Evolutionary conservation across 257 asterid genomes (phyloP), one percentile per base, ranked within the genome.

Genomic region (Solanum piurae): DNA sequence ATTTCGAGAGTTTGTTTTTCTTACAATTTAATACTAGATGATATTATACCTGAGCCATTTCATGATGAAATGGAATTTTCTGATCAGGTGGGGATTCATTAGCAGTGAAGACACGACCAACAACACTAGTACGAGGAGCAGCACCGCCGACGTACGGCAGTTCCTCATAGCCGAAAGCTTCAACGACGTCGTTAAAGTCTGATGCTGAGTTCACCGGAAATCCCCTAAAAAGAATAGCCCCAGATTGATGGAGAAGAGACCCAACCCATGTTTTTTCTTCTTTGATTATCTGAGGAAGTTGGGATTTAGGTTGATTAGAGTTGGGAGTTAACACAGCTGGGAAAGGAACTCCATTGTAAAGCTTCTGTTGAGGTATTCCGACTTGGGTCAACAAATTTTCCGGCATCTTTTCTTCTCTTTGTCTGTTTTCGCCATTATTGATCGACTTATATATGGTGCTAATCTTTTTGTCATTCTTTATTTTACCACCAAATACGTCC

Each of bases 21-120:
- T 68, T 13, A 64, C 74, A 68, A 27, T 29, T 68, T 27, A 27
- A 27, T 49, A 13, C 58, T 76, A 44, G n/a, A 74, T 71, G 14
- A 14, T 23, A 7, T 12, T 34, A 40, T 52, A 95, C 98, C 94
- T 95, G 98, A 85, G 98, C 94, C 98, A 95, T 93, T 87, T 96
- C 99, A 55, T 95, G 98, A 89, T 96, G 98, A 68, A 94, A 96
- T 5, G 93, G 96, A 85, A 96, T 94, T 87, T 95, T 95, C 88
- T 94, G 93, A 90, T 95, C 97, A 42, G 98, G 98, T 5, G 99
- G 98, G 73, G 98, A 94, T 79, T 96, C 98, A 36, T 96, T 96
- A 71, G 99, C 95, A 0, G 98, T 96, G 79, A 92, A 96, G 80
- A 96, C 99, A 74, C 98, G 95, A 66, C 98, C 98, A 37, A 94